Percentiles rank a stretch among this genome's conserved stretches.
These are phyloP conservation scores for Kodamaea hsintzibuensis DNA, from an alignment of 805 yeast species.

Conservation along the genomic window DNA sequence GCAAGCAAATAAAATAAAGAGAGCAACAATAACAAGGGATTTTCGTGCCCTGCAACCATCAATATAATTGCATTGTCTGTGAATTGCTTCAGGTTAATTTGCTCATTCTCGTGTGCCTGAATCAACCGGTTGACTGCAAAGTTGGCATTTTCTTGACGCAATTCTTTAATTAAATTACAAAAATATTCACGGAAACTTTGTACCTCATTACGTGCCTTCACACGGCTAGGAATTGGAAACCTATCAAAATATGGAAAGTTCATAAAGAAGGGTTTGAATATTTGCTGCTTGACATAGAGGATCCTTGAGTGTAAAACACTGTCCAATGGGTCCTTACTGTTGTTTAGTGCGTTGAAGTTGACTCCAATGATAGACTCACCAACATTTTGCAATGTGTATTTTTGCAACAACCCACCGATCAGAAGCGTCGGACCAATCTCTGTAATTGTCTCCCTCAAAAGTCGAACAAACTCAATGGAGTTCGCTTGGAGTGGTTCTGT, in stretches of 20 bases:
- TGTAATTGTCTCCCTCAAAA: slow-evolving; percentile 21
- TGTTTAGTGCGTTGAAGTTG: slow-evolving; percentile 41
- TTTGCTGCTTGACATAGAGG: slow-evolving; percentile 49
- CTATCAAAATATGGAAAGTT: slow-evolving; percentile 56
- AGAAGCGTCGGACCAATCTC: slow-evolving; percentile 12
- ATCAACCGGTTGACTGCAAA: slow-evolving; percentile 43
- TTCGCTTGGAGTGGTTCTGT: slow-evolving; percentile 39
- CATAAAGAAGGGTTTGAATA: slow-evolving; percentile 54
- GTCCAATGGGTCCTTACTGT: slow-evolving; percentile 12
- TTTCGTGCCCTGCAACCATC: slow-evolving; percentile 64
- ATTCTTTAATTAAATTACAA: slow-evolving; percentile 30
- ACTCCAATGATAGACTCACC: slow-evolving; percentile 53
- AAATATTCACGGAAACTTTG: slow-evolving; percentile 39
- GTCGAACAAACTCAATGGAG: slow-evolving; percentile 30
- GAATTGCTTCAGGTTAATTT: slow-evolving; percentile 47
- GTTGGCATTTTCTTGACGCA: slow-evolving; percentile 17
- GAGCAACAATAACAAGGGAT: slow-evolving; percentile 54
- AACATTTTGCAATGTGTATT: slow-evolving; percentile 49
- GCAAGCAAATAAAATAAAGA: slow-evolving; percentile 49
- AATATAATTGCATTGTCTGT: slow-evolving; percentile 55
- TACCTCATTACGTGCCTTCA: slow-evolving; percentile 45
- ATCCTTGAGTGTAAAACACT: slow-evolving; percentile 40
- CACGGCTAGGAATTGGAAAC: slow-evolving; percentile 50
- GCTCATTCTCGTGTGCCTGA: slow-evolving; percentile 36
- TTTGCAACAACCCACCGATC: slow-evolving; percentile 46